These are phyloP conservation scores for Balamuthia mandrillaris DNA, from an alignment of 208 protist genomes.

Conservation along the genomic window DNA sequence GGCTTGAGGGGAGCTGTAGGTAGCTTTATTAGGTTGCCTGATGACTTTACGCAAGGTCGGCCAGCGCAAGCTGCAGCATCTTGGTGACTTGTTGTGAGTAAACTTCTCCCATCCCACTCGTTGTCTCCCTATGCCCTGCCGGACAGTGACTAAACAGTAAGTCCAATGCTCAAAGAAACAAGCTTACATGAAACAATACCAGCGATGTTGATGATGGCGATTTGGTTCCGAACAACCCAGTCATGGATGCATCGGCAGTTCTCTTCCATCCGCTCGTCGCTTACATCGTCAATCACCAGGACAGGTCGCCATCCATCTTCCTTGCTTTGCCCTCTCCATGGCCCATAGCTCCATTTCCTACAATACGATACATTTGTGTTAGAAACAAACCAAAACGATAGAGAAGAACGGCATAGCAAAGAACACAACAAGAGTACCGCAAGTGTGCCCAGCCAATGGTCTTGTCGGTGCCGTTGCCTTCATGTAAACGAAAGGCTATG, in stretches of 20 bases:
- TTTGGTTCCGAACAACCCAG: neutral
- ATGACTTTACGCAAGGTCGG: too few species aligned
- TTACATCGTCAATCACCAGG: conserved; percentile 26
- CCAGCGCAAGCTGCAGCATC: neutral
- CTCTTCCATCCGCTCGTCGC: conserved; percentile 11
- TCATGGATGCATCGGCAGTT: neutral
- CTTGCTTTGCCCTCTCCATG: neutral
- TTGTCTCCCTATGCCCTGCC: conserved; percentile 5
- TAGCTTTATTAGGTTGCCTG: too few species aligned
- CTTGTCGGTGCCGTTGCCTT: conserved; percentile 17
- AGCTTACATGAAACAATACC: neutral
- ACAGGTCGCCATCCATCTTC: conserved; percentile 26
- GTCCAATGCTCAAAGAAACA: too few species aligned
- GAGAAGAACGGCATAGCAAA: neutral
- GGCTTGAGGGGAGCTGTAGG: too few species aligned
- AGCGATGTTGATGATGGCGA: conserved; percentile 23
- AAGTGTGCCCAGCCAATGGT: conserved; percentile 21
- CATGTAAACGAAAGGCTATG: conserved; percentile 26
- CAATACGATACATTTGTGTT: neutral
- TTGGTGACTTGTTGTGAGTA: conserved; percentile 22
- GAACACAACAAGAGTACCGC: too few species aligned
- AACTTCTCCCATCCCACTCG: neutral
- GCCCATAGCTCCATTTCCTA: neutral
- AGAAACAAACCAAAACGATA: neutral
- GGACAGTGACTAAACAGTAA: too few species aligned